Base-by-base conservation (phyloP, 176 grass and related monocot species). In the Eleusine indica region DNA sequence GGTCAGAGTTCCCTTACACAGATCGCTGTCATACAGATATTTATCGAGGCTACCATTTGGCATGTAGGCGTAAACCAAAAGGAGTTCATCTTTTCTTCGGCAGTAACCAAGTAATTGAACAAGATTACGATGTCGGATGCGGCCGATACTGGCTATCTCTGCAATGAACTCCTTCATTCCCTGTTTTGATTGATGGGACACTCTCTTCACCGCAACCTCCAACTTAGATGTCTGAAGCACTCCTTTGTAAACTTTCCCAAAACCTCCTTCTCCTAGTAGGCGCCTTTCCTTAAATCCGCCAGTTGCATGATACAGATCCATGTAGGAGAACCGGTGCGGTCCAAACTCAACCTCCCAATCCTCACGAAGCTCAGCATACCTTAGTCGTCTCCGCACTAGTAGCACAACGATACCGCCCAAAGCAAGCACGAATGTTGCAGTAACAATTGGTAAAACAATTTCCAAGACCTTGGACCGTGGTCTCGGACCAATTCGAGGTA, bases 221-320 rank as follows among this genome's bases (percentile, higher is more conserved):
- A 28, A 13, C 1, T 25, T 38, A 9, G 71, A 68, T 22, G 6
- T 32, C 17, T 1, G 61, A 17, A 84, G 61, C 28, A 53, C 28
- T 52, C 61, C 72, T n/a, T 30, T 57, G 60, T 76, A 84, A 11
- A 84, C 71, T 71, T 66, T 76, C 15, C 61, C 71, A 18, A 84
- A 54, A 3, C 71, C 81, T 13, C 60, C 58, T 17, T 51, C 64
- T 15, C 58, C 58, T 11, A 75, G 57, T 9, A 74, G 71, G 19
- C 41, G 43, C 29, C 51, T 15, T 7, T 67, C 71, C 6, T 22
- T 54, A 25, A 84, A 76, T 3, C 72, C 61, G 7, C 68, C 52
- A 14, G 72, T 84, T 16, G 82, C 71, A 4, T 6, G 42, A 25
- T 43, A 66, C 29, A 84, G 60, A 28, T 75, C 71, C 38, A 68